phyloP scores from a whole-genome alignment of 176 grass and related monocot species.

The Avena atlantica region DNA sequence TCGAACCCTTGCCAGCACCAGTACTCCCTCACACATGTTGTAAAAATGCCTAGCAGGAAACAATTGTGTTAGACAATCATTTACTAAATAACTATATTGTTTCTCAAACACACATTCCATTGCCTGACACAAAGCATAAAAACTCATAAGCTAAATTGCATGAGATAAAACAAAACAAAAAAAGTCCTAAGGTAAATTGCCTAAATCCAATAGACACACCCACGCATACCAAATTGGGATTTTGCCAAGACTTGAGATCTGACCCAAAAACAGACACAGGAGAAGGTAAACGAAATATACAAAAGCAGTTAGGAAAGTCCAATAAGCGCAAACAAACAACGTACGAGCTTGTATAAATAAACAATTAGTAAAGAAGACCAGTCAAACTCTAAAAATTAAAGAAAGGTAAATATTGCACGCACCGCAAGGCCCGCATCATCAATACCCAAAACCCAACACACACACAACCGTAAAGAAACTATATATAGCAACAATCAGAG shows the following conservation, averaged over 20 bases:
- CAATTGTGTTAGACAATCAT: background rate
- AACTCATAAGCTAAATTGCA: background rate
- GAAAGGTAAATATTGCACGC: too few relatives aligned
- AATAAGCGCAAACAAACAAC: too few relatives aligned
- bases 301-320: too few relatives aligned
- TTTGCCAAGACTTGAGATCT: background rate
- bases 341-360: too few relatives aligned
- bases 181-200: background rate
- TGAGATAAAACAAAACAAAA: background rate
- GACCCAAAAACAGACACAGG: too few relatives aligned
- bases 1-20: background rate
- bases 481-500: too few relatives aligned
- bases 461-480: too few relatives aligned
- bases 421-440: too few relatives aligned
- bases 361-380: too few relatives aligned
- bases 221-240: background rate
- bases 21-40: background rate
- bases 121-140: background rate
- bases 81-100: background rate
- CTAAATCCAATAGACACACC: background rate
- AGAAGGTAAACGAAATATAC: too few relatives aligned
- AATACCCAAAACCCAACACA: too few relatives aligned
- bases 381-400: too few relatives aligned
- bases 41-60: background rate
- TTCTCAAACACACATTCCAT: background rate